Percentiles rank a stretch among this genome's conserved stretches.
These are phyloP conservation scores for Penicillium janthinellum DNA, from an alignment of 2,329 filamentous ascomycete species.

Conservation along the genomic window DNA sequence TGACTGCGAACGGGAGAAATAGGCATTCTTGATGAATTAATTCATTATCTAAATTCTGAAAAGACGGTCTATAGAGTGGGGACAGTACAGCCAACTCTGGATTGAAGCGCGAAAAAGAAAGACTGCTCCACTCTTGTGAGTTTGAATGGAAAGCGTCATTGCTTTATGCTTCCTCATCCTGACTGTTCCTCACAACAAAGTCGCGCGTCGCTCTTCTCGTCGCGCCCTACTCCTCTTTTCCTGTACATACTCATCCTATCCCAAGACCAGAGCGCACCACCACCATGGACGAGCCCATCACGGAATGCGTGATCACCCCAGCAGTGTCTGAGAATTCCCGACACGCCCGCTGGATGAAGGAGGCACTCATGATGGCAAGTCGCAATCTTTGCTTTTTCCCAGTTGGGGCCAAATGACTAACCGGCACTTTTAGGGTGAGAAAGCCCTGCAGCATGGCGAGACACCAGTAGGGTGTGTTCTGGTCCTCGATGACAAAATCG, in stretches of 20 bases:
- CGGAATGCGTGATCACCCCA: slow-evolving; percentile 4
- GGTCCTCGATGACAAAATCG: slow-evolving; percentile 74
- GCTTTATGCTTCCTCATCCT: background rate
- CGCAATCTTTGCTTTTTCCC: background rate
- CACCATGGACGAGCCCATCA: slow-evolving; percentile 3
- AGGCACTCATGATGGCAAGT: slow-evolving; percentile 80
- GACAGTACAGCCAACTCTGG: background rate
- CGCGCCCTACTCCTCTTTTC: background rate
- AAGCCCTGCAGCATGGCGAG: slow-evolving; percentile 82
- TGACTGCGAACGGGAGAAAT: background rate
- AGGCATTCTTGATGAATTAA: background rate
- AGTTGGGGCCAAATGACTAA: slow-evolving; percentile 3
- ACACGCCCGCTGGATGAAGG: slow-evolving; percentile 73
- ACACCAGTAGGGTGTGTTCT: slow-evolving; percentile 97
- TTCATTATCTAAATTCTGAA: background rate
- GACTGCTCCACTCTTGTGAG: background rate
- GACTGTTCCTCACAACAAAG: background rate
- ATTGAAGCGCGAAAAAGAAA: background rate
- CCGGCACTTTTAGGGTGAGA: slow-evolving; percentile 65
- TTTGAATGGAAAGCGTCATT: background rate
- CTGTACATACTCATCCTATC: background rate
- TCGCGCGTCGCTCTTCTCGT: background rate
- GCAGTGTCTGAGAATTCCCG: slow-evolving; percentile 24
- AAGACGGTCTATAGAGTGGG: background rate
- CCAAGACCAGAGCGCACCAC: background rate